phyloP scores from a whole-genome alignment of 202 grass and related monocot genomes.

The Schoenoplectus tabernaemontani region DNA sequence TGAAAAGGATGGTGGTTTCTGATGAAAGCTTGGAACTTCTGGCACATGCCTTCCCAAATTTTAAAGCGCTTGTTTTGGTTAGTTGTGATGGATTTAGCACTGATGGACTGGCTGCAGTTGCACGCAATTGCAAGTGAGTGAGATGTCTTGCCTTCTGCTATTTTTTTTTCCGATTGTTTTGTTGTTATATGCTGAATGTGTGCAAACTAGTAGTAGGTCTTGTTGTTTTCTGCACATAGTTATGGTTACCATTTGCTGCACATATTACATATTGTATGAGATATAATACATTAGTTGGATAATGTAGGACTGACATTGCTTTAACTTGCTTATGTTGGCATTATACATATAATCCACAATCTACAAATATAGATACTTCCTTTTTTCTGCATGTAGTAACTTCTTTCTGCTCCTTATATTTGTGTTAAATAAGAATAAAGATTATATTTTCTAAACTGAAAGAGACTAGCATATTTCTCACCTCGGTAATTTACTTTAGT shows the following conservation, averaged over 20 bases:
- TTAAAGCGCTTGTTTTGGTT: constrained; percentile 59
- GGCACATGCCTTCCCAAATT: constrained; percentile 60
- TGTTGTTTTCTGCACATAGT: no score
- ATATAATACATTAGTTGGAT: background rate
- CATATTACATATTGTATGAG: background rate
- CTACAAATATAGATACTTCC: background rate
- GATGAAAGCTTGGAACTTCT: constrained; percentile 87
- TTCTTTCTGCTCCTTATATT: background rate
- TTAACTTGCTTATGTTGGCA: background rate
- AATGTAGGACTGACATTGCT: background rate
- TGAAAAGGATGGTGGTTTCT: constrained; percentile 83
- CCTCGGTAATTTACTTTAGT: constrained; percentile 2
- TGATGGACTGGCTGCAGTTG: constrained; percentile 63
- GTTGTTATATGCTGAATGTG: background rate
- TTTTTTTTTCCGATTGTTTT: background rate
- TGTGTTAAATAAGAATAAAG: background rate
- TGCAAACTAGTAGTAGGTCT: background rate
- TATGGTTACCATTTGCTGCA: background rate
- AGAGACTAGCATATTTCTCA: background rate
- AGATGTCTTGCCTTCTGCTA: background rate
- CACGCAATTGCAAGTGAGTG: constrained; percentile 78
- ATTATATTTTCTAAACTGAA: background rate
- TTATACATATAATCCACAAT: background rate
- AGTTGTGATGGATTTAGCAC: constrained; percentile 97
- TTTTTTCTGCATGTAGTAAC: no score